These are phyloP conservation scores for Plectranthus barbatus DNA, from an alignment of 257 asterid genomes.

Conservation along the genomic window DNA sequence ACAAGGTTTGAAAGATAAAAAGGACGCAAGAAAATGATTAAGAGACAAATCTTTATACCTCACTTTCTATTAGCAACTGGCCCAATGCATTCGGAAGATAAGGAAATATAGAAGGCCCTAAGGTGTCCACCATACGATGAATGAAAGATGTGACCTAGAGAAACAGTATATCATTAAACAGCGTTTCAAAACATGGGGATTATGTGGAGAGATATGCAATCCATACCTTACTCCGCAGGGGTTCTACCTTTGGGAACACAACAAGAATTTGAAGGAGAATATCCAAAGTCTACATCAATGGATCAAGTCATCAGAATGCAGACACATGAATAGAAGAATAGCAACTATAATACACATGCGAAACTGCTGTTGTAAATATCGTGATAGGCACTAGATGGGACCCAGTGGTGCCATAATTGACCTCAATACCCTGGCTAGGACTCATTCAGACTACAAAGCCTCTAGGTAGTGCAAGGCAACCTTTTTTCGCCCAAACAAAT, in stretches of 20 bases:
- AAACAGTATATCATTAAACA: constrained; percentile 20
- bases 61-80: constrained; percentile 78
- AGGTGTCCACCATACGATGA: constrained; percentile 94
- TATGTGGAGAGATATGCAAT: constrained; percentile 3
- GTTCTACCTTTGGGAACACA: constrained; percentile 70
- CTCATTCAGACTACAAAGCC: too few relatives aligned
- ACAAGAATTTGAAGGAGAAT: constrained; percentile 74
- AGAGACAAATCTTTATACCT: constrained; percentile 41
- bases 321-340: not conserved
- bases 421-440: too few relatives aligned
- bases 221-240: constrained; percentile 78
- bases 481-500: too few relatives aligned
- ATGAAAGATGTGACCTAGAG: constrained; percentile 76
- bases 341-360: not conserved
- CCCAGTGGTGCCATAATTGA: too few relatives aligned
- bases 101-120: constrained; percentile 83
- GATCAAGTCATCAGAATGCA: constrained; percentile 12
- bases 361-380: not conserved
- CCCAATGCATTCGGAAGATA: constrained; percentile 86
- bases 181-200: not conserved
- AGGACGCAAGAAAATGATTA: not conserved
- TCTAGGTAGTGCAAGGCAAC: too few relatives aligned
- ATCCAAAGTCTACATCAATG: constrained; percentile 35
- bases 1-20: not conserved
- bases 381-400: not conserved